Evolutionary conservation across 768 basidiomycete species (phyloP).

Genomic region (Hygrophorus pudorinus): DNA sequence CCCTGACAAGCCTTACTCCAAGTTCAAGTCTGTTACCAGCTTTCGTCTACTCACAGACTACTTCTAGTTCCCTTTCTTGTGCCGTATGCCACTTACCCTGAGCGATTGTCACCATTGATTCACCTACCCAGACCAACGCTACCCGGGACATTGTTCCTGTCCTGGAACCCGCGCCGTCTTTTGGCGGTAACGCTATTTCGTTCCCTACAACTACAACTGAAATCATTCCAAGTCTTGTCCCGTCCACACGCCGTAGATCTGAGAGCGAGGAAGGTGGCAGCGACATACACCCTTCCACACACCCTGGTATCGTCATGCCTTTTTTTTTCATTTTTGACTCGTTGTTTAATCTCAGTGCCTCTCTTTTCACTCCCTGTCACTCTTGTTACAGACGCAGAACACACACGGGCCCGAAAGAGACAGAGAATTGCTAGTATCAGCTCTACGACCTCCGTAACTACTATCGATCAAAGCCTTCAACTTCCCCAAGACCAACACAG

Average conservation of each 20-base stretch:
- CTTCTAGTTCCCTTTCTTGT: slow-evolving; percentile 7
- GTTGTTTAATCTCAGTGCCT: slow-evolving; percentile 5
- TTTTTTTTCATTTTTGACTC: slow-evolving; percentile 8
- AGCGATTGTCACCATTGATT: slow-evolving; percentile 53
- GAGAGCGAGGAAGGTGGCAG: slow-evolving; percentile 46
- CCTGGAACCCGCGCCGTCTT: slow-evolving; percentile 32
- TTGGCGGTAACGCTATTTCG: slow-evolving; percentile 12
- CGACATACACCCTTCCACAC: slow-evolving; percentile 19
- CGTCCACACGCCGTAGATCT: slow-evolving; percentile 52
- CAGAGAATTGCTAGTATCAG: slow-evolving; percentile 45
- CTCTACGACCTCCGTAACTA: slow-evolving; percentile 18
- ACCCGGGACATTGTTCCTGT: slow-evolving; percentile 42
- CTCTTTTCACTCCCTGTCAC: slow-evolving; percentile 1
- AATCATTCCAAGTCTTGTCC: slow-evolving; percentile 40
- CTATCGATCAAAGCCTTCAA: slow-evolving; percentile 24
- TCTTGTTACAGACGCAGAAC: slow-evolving; percentile 34
- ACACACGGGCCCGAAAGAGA: slow-evolving; percentile 56
- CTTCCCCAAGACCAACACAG: slow-evolving; percentile 20
- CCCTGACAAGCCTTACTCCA: background rate
- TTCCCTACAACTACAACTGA: slow-evolving; percentile 18
- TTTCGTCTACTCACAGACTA: slow-evolving; percentile 6
- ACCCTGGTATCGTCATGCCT: slow-evolving; percentile 23
- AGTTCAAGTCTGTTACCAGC: background rate
- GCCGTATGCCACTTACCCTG: slow-evolving; percentile 9
- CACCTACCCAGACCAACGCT: slow-evolving; percentile 45